Evolutionary conservation across 345 rosid genomes (phyloP).

Genomic region (Trapa bicornis): DNA sequence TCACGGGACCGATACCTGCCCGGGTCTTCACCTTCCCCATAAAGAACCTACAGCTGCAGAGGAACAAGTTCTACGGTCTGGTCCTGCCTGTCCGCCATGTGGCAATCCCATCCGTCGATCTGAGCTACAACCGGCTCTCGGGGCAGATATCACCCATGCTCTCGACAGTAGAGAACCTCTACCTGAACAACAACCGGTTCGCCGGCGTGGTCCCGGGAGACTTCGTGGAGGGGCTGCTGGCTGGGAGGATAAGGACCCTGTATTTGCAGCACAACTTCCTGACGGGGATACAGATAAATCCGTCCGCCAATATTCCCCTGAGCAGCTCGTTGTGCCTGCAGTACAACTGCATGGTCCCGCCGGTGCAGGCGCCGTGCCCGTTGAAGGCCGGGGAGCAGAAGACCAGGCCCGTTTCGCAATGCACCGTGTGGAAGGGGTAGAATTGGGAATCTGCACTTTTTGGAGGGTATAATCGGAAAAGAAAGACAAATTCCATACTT

Average conservation of each 20-base stretch:
- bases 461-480: too few relatives aligned
- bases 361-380: conserved; percentile 77
- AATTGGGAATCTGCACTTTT: neutral
- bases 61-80: conserved; percentile 53
- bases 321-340: conserved; percentile 78
- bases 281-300: conserved; percentile 69
- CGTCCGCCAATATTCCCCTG: conserved; percentile 66
- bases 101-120: conserved; percentile 49
- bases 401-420: conserved; percentile 66
- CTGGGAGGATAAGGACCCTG: too few relatives aligned
- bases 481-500: too few relatives aligned
- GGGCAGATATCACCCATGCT: conserved; percentile 68
- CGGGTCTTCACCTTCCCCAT: conserved; percentile 49
- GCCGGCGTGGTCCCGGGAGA: conserved; percentile 61
- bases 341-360: conserved; percentile 90
- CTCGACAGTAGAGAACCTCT: conserved; percentile 72
- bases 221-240: conserved; percentile 33
- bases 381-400: conserved; percentile 58
- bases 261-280: conserved; percentile 43
- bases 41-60: conserved; percentile 55
- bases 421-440: conserved; percentile 49
- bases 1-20: conserved; percentile 58
- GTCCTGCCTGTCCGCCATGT: conserved; percentile 53
- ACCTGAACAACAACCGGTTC: conserved; percentile 85
- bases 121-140: conserved; percentile 67